Evolutionary conservation across 1,139 yeast species (phyloP), one percentile per base, ranked within the genome.

Genomic region (Yamadazyma pseudoaaseri): DNA sequence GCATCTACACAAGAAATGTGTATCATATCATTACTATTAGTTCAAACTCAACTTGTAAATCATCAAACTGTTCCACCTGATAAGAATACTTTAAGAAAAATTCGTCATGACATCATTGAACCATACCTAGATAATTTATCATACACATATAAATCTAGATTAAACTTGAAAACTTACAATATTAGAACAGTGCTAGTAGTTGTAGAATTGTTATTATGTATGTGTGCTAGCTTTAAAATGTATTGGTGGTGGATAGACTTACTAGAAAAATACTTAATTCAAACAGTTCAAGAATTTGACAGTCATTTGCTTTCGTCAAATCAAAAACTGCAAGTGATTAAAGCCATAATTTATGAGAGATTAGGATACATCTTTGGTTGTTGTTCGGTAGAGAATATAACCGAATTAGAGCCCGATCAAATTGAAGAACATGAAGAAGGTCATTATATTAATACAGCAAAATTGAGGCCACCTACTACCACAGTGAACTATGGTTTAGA

Each of bases 1-100:
- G 96, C 97, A 0, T 81, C 95, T 0, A 71, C 86, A 8, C 92
- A 90, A 42, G 97, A 92, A 58, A 84, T 86, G 84, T 81, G 87
- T 44, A 83, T 89, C 1, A 70, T 82, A 1, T 81, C 95, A 1
- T 64, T 83, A 29, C 59, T 90, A 6, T 68, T 92, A 61, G 85
- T 87, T 0, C 79, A 74, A 47, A 77, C 79, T 10, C 74, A 68
- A 40, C 60, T 35, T 31, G 26, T 34, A 40, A 35, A 35, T 22
- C 16, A 34, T 29, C 33, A 41, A 32, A 6, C 33, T 3, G 16
- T 25, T 11, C 49, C 55, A 1, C 69, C 70, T 1, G 75, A 70
- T 44, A 64, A 56, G 36, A 73, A 81, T 37, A 76, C 84, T 10
- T 64, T 82, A 9, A 64, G 79, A 6, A 79, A 79, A 39, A 73